Base-by-base conservation (phyloP, 202 grass and related monocot species). In the Panicum hallii region DNA sequence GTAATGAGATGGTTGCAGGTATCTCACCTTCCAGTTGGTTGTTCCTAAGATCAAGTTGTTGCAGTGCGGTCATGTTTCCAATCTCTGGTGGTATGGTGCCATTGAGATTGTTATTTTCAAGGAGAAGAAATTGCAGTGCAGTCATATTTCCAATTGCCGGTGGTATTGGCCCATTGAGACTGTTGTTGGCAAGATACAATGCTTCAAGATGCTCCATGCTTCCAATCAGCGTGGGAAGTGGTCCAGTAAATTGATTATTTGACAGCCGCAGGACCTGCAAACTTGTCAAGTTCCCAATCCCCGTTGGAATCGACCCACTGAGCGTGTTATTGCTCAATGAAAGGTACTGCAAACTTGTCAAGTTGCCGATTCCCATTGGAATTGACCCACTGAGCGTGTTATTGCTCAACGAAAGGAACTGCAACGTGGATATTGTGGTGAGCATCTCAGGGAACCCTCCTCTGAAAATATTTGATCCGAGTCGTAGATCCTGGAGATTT, bases 21-120 rank as follows among this genome's bases (percentile, higher is more conserved):
- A 89, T 43, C n/a, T 82, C 76, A 1, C 90, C 87, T 7, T 86
- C 63, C 38, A 92, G 45, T 16, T 82, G 63, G 65, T 93, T 93
- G 42, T 58, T 82, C 16, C 66, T 64, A 9, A 90, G 2, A 71
- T 87, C 84, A 8, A 93, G 28, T 0, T 0, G 0, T 54, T 38
- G 1, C 65, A 90, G 36, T 34, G 81, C 65, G 0, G 47, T 85
- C 66, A 90, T 64, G 57, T 90, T 85, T 32, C 81, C 87, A 0
- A 93, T 77, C 77, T 93, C 79, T 5, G 20, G 9, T 40, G 87
- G 90, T 8, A 92, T 87, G 16, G 34, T 11, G 2, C 87, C 87
- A 3, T 41, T 86, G 30, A 92, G 55, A 9, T 87, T 80, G 75
- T 91, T 91, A 30, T 52, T 8, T 6, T 48, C 44, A 9, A 89